Conservation (phyloP, 1,284 basidiomycete genomes). For the Trametes pubescens region DNA sequence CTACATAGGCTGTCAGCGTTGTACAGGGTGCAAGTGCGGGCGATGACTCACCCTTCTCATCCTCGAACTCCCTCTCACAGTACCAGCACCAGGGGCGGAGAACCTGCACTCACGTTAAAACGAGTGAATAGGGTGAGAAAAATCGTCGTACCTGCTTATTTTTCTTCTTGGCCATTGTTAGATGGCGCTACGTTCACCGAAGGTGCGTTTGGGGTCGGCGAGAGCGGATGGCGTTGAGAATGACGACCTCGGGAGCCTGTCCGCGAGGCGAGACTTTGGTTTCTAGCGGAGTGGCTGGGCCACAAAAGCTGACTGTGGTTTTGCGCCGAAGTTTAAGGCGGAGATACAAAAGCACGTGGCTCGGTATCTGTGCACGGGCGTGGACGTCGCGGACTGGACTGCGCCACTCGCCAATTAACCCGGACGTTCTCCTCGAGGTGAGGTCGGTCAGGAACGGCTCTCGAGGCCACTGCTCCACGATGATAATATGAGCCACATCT, state of each 20-base stretch:
- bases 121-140: neutral
- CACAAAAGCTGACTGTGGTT: neutral
- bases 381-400: neutral
- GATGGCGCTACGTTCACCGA: neutral
- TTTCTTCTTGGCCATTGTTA: constrained; percentile 80
- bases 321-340: neutral
- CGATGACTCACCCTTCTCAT: constrained; percentile 82
- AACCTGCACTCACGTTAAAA: constrained; percentile 55
- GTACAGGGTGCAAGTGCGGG: neutral
- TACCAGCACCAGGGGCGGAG: constrained; percentile 98
- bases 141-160: constrained; percentile 68
- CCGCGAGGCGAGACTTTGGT: neutral
- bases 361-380: no score
- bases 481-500: constrained; percentile 7
- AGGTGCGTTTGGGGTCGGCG: constrained; percentile 17
- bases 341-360: neutral
- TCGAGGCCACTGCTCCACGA: constrained; percentile 20
- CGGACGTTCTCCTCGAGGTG: constrained; percentile 20
- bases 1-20: constrained; percentile 51
- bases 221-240: constrained; percentile 20
- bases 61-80: constrained; percentile 98
- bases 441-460: constrained; percentile 1
- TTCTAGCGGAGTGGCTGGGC: constrained; percentile 9
- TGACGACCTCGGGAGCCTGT: constrained; percentile 17
- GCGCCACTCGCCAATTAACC: neutral